Evolutionary conservation across 106 monocot genomes (phyloP).

Genomic region (Acorus gramineus): DNA sequence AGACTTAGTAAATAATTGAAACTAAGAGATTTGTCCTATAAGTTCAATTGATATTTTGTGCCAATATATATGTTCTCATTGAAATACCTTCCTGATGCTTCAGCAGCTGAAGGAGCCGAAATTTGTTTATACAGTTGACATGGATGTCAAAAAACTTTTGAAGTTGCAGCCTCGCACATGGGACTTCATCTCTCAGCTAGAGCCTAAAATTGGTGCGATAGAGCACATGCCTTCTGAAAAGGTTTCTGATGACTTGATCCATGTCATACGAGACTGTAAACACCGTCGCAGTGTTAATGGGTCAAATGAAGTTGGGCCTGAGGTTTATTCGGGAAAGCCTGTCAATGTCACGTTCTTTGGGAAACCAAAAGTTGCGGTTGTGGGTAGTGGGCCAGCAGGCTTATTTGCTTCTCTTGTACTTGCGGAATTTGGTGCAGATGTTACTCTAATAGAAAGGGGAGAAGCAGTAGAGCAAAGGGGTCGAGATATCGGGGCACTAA

Average conservation of each 20-base stretch:
- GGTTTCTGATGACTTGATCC: conserved; percentile 33
- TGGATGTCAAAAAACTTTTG: conserved; percentile 85
- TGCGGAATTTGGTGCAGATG: conserved; percentile 86
- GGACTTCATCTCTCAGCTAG: conserved; percentile 77
- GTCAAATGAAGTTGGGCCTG: conserved; percentile 7
- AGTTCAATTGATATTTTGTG: conserved; percentile 8
- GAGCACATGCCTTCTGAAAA: conserved; percentile 54
- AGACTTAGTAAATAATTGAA: too few relatives aligned
- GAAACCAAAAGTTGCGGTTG: conserved; percentile 71
- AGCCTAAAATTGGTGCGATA: conserved; percentile 65
- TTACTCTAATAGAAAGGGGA: conserved; percentile 90
- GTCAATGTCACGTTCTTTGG: conserved; percentile 3
- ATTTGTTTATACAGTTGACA: conserved; percentile 92
- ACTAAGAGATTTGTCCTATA: not conserved
- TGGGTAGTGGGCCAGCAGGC: conserved; percentile 93
- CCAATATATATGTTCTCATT: too few relatives aligned
- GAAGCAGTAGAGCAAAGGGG: conserved; percentile 96
- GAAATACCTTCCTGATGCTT: too few relatives aligned
- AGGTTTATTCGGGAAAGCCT: conserved; percentile 8
- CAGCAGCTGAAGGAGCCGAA: conserved; percentile 85
- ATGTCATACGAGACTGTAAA: conserved; percentile 26
- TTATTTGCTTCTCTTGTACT: conserved; percentile 94
- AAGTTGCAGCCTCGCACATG: conserved; percentile 77
- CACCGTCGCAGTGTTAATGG: not conserved
- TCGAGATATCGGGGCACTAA: conserved; percentile 94